Base-by-base conservation (phyloP, 2,329 filamentous ascomycete species). In the Samsoniella hepiali region DNA sequence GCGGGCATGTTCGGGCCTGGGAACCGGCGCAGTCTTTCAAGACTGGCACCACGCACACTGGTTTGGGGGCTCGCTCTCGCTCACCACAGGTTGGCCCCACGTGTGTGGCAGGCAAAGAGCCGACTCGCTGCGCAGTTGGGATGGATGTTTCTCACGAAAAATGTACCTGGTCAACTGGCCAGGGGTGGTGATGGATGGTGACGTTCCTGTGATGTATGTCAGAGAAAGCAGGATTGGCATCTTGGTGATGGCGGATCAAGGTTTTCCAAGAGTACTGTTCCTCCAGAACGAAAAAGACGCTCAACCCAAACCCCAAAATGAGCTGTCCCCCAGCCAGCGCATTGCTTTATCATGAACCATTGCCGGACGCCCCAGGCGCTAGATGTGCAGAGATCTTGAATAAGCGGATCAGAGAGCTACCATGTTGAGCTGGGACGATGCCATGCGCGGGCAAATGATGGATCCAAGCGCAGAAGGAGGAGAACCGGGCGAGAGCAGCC, bases 61-160 rank as follows among this genome's bases (percentile, higher is more conserved):
- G 38, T 40, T 40, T 22, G 45, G 45, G 44, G 17, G n/a, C 22
- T 22, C 29, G 45, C 45, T 49, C 45, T 22, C 45, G 45, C 45
- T 22, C 45, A 22, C 45, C n/a, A 5, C 4, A 27, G n/a, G n/a
- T 22, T 10, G 6, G 45, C 51, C 50, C 59, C 59, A 55, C 59
- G 59, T 55, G 50, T 2, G 32, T n/a, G 42, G 15, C 50, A 55
- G 59, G 59, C 51, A 47, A 22, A 13, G 59, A 62, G 59, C 59
- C 59, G 50, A 62, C 59, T 62, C 50, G 59, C 9, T 51, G 50
- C 15, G 31, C 5, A 13, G 13, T 17, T 9, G 36, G 13, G 15
- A 32, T 7, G 11, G 29, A 34, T 42, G 22, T n/a, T 31, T 44
- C n/a, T 17, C 5, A 53, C 6, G 31, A 34, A n/a, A 5, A 36